Base-by-base conservation (phyloP, 176 grass and related monocot genomes). In the Aegilops speltoides region DNA sequence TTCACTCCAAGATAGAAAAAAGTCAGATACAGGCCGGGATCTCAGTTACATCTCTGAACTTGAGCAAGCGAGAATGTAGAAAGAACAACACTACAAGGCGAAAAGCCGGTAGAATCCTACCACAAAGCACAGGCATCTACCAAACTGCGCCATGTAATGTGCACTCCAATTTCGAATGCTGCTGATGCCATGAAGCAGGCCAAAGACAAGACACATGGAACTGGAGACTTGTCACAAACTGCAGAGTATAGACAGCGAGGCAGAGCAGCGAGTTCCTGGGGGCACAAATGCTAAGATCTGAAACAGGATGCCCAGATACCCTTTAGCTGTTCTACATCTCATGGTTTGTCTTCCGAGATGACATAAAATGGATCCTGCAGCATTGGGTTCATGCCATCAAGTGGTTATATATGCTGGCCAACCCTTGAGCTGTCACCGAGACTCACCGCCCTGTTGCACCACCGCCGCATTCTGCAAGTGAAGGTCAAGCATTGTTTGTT, bases 391-490 rank as follows among this genome's bases (percentile, higher is more conserved):
- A 69, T 82, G 68, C 38, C 24, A 76, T 59, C 19, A 70, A 76
- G 25, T 29, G 64, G 43, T 12, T 63, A 36, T 10, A 76, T 52
- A 50, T 66, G 24, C 34, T 84, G 57, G 37, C 6, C 17, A 85
- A 61, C 78, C 11, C 2, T 43, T 46, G 19, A 54, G 34, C 32
- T 66, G 72, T 82, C 77, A 85, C 41, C n/a, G 15, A 23, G 62
- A 33, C 41, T 46, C 32, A 25, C 65, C 41, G 4, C 54, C 24
- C 22, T 77, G 54, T 22, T 59, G 77, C 26, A 60, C 24, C 16
- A n/a, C 46, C 12, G 19, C 22, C 29, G 28, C 57, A 73, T 85
- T 88, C 91, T 90, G 82, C 85, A 74, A 79, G 41, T 31, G 38
- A 83, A 68, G 45, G n/a, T 81, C 5, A 82, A 78, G 23, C 4